Conservation (phyloP, 2,329 filamentous ascomycete genomes). For the Coniosporium tulheliwenetii region DNA sequence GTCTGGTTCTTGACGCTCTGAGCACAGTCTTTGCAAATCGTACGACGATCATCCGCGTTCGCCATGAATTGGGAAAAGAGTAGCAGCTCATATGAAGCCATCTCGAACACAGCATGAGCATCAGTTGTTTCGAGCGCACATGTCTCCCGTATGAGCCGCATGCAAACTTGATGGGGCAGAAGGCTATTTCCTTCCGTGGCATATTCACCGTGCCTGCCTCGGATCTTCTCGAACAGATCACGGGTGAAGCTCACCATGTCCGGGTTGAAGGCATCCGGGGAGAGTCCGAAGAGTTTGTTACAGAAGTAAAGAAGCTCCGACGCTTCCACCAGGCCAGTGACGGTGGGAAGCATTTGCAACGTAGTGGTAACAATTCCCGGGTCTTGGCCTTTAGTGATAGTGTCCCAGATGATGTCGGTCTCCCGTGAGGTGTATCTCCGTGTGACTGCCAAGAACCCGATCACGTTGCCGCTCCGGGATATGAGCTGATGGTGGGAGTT, state of each 20-base stretch:
- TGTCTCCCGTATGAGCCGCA: constrained; percentile 59
- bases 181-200: constrained; percentile 11
- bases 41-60: constrained; percentile 38
- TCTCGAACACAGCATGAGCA: constrained; percentile 45
- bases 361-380: constrained; percentile 71
- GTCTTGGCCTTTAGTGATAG: constrained; percentile 67
- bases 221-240: constrained; percentile 34
- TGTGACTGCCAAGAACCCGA: constrained; percentile 75
- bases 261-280: constrained; percentile 45
- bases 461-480: constrained; percentile 61
- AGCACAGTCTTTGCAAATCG: constrained; percentile 52
- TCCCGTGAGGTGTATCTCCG: constrained; percentile 54
- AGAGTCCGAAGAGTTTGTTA: constrained; percentile 50
- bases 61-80: constrained; percentile 43
- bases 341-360: constrained; percentile 45
- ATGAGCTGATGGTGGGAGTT: constrained; percentile 90
- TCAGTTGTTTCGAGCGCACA: constrained; percentile 38
- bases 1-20: constrained; percentile 50
- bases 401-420: constrained; percentile 72
- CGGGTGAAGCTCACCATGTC: constrained; percentile 48
- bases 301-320: constrained; percentile 48
- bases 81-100: constrained; percentile 46
- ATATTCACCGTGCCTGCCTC: constrained; percentile 19
- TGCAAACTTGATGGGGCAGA: constrained; percentile 37
- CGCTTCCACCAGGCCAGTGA: constrained; percentile 27